A percentile compares a stretch with the other conserved stretches of the same genome.
Evolutionary conservation across 1,139 yeast species (phyloP).

Genomic region (Geotrichum carabidarum): DNA sequence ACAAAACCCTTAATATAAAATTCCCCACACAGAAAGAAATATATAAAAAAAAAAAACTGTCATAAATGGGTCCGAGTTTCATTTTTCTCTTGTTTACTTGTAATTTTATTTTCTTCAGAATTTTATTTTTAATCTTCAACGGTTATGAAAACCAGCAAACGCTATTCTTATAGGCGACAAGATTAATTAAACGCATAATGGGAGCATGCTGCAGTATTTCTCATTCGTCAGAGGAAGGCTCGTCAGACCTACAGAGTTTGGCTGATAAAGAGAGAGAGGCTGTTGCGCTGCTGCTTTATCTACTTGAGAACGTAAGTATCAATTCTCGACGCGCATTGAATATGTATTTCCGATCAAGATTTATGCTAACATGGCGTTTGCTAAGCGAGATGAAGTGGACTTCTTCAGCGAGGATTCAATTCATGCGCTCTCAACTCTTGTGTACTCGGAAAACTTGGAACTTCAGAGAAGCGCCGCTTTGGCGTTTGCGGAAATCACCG

Average conservation of each 20-base stretch:
- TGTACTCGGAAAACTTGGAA: slow-evolving; percentile 90
- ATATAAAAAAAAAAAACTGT: too few relatives aligned
- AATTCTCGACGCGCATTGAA: neutral
- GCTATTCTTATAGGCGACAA: neutral
- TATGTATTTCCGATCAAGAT: neutral
- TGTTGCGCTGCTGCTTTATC: slow-evolving; percentile 80
- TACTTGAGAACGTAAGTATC: slow-evolving; percentile 64
- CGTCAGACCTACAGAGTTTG: slow-evolving; percentile 11
- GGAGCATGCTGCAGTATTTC: slow-evolving; percentile 18
- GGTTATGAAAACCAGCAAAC: neutral
- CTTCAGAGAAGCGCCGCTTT: slow-evolving; percentile 95
- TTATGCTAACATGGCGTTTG: neutral
- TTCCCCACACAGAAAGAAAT: neutral
- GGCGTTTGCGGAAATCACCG: slow-evolving; percentile 98
- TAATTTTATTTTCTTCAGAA: neutral
- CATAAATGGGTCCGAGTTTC: neutral
- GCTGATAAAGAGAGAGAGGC: slow-evolving; percentile 91
- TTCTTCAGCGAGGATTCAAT: slow-evolving; percentile 72
- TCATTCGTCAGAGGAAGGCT: neutral
- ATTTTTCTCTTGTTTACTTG: neutral
- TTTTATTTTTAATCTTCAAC: neutral
- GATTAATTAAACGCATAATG: neutral
- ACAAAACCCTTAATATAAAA: too few relatives aligned
- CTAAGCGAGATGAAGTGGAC: slow-evolving; percentile 64
- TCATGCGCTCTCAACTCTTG: slow-evolving; percentile 84